Percentiles rank a stretch among this genome's conserved stretches.
phyloP scores from a whole-genome alignment of 2,329 filamentous ascomycete genomes.

The Sclerotinia trifoliorum region DNA sequence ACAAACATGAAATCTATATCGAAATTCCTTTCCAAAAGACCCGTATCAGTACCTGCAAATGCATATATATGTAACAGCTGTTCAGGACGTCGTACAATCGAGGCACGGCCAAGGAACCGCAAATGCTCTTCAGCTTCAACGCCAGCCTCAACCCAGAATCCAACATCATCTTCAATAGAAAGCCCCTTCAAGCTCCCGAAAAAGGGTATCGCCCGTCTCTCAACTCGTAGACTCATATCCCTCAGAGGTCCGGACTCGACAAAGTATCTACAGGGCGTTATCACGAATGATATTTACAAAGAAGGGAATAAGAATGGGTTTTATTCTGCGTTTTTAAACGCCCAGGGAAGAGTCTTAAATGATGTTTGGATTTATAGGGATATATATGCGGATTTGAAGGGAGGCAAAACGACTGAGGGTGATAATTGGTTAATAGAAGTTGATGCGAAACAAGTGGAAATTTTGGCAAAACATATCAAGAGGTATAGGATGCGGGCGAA shows the following conservation, averaged over 20 bases:
- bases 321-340: slow-evolving; percentile 84
- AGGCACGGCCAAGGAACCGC: not conserved
- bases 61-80: slow-evolving; percentile 8
- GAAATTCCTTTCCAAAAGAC: not conserved
- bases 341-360: slow-evolving; percentile 77
- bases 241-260: slow-evolving; percentile 76
- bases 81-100: not conserved
- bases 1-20: not conserved
- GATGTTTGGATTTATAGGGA: slow-evolving; percentile 85
- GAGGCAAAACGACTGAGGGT: not conserved
- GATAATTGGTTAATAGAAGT: slow-evolving; percentile 61
- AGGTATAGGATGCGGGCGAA: slow-evolving; percentile 85
- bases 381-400: not conserved
- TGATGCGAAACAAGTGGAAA: slow-evolving; percentile 63
- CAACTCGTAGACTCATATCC: slow-evolving; percentile 75
- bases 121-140: slow-evolving; percentile 18
- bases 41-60: not conserved
- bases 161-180: slow-evolving; percentile 35
- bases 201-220: slow-evolving; percentile 55
- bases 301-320: slow-evolving; percentile 52
- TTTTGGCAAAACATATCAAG: slow-evolving; percentile 69
- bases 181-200: slow-evolving; percentile 42
- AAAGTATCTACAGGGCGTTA: slow-evolving; percentile 83
- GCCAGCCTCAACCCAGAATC: not conserved
- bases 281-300: slow-evolving; percentile 66